Percentiles rank a stretch among this genome's conserved stretches.
Conservation (phyloP, 1,284 basidiomycete genomes). For the Apiotrichum montevideense region DNA sequence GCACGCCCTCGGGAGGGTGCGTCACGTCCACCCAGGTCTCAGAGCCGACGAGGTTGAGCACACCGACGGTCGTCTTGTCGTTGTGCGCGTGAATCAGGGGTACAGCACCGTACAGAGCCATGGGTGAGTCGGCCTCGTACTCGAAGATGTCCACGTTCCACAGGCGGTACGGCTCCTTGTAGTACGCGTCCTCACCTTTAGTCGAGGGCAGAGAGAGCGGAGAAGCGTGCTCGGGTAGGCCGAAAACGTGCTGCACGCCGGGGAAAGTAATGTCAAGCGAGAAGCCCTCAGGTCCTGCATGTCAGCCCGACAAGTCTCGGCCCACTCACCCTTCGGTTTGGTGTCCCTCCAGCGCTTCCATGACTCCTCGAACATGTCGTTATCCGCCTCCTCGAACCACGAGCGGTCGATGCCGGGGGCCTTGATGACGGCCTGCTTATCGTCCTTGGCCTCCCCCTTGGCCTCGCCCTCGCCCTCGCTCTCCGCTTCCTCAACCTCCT, state of each 20-base stretch:
- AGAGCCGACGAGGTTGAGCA: conserved; percentile 85
- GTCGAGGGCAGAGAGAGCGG: conserved; percentile 82
- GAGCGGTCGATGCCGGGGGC: conserved; percentile 54
- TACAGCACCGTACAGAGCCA: conserved; percentile 86
- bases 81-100: conserved; percentile 92
- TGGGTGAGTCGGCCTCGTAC: conserved; percentile 83
- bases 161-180: conserved; percentile 86
- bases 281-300: conserved; percentile 80
- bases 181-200: conserved; percentile 53
- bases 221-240: conserved; percentile 95
- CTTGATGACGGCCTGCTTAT: conserved; percentile 56
- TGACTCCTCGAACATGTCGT: conserved; percentile 81
- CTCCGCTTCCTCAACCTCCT: conserved; percentile 37
- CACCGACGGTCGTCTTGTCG: conserved; percentile 68
- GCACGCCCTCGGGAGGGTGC: conserved; percentile 57
- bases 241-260: conserved; percentile 79
- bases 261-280: conserved; percentile 92
- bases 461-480: conserved; percentile 43
- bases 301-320: no score
- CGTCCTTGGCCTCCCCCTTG: conserved; percentile 45
- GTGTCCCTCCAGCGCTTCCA: conserved; percentile 81
- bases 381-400: conserved; percentile 81
- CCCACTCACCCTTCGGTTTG: conserved; percentile 79
- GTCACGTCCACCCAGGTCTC: conserved; percentile 94
- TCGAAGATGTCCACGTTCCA: conserved; percentile 98